These are phyloP conservation scores for Colletotrichum graminicola DNA, from an alignment of 2,329 filamentous ascomycete species.

Conservation along the genomic window DNA sequence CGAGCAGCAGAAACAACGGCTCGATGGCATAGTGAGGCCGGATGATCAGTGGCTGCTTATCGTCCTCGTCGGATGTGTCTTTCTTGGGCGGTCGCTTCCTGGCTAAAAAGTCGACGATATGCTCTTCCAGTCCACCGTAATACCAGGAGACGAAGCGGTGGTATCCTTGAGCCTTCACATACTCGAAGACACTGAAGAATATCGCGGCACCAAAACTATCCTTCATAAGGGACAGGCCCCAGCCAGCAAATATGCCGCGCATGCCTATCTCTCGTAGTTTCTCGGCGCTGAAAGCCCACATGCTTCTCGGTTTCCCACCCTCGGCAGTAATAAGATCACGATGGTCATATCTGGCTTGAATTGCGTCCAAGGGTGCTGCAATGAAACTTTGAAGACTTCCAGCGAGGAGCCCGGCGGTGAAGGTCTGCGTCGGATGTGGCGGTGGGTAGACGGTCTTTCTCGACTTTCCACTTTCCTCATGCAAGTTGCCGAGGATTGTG, in stretches of 20 bases:
- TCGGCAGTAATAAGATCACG: constrained; percentile 59
- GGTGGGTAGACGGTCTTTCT: constrained; percentile 78
- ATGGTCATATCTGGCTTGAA: constrained; percentile 79
- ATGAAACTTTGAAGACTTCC: constrained; percentile 78
- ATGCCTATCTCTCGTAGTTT: constrained; percentile 77
- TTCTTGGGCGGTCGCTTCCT: constrained; percentile 55
- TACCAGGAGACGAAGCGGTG: constrained; percentile 79
- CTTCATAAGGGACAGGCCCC: constrained; percentile 75
- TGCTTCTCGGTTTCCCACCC: constrained; percentile 65
- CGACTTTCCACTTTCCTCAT: constrained; percentile 70
- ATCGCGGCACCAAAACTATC: constrained; percentile 77
- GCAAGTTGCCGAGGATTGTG: constrained; percentile 74
- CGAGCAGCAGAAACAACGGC: constrained; percentile 77
- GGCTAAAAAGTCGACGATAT: constrained; percentile 64
- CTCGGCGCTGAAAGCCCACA: constrained; percentile 78
- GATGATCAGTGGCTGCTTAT: constrained; percentile 64
- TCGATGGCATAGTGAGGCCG: constrained; percentile 82
- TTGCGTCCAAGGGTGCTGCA: constrained; percentile 80
- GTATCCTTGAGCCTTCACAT: constrained; percentile 79
- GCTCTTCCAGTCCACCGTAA: constrained; percentile 70
- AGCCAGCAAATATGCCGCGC: constrained; percentile 80
- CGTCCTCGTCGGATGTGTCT: constrained; percentile 45
- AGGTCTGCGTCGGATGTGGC: constrained; percentile 71
- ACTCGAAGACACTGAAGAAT: constrained; percentile 83
- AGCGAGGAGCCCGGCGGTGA: constrained; percentile 77